These are phyloP conservation scores for Candida boidinii DNA, from an alignment of 805 yeast genomes.

Conservation along the genomic window DNA sequence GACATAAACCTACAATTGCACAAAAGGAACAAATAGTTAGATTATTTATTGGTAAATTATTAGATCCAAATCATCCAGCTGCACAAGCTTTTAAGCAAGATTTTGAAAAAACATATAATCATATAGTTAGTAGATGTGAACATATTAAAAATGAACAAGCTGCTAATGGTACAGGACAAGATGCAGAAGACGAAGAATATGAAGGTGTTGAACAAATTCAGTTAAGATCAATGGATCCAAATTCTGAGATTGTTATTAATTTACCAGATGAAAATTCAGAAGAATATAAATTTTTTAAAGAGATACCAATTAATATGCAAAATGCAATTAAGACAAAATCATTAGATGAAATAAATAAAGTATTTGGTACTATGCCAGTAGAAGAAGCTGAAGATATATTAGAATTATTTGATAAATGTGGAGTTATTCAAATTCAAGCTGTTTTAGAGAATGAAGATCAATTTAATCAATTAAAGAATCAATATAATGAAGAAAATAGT, in stretches of 20 bases:
- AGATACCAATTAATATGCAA: conserved; percentile 56
- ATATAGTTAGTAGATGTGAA: conserved; percentile 68
- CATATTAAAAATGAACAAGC: conserved; percentile 47
- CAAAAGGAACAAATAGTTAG: conserved; percentile 37
- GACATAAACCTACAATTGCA: conserved; percentile 8
- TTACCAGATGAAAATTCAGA: conserved; percentile 54
- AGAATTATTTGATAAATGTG: conserved; percentile 69
- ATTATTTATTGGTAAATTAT: conserved; percentile 59
- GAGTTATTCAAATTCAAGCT: conserved; percentile 77
- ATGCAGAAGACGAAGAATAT: conserved; percentile 28
- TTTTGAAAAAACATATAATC: conserved; percentile 63
- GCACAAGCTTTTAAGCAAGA: conserved; percentile 62
- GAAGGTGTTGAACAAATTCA: conserved; percentile 80
- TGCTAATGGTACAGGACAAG: conserved; percentile 19
- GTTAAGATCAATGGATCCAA: conserved; percentile 79
- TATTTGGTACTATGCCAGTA: conserved; percentile 63
- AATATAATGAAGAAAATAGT: conserved; percentile 26
- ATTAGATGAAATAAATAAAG: conserved; percentile 74
- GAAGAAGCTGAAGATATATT: conserved; percentile 75
- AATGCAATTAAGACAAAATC: conserved; percentile 64
- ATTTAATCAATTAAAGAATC: conserved; percentile 44
- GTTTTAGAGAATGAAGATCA: conserved; percentile 65
- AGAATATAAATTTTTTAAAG: conserved; percentile 45
- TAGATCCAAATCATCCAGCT: conserved; percentile 51
- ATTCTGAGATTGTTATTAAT: conserved; percentile 61